Percentiles rank a stretch among this genome's conserved stretches.
Conservation (phyloP, 2,329 filamentous ascomycete genomes). For the Claviceps humidiphila region DNA sequence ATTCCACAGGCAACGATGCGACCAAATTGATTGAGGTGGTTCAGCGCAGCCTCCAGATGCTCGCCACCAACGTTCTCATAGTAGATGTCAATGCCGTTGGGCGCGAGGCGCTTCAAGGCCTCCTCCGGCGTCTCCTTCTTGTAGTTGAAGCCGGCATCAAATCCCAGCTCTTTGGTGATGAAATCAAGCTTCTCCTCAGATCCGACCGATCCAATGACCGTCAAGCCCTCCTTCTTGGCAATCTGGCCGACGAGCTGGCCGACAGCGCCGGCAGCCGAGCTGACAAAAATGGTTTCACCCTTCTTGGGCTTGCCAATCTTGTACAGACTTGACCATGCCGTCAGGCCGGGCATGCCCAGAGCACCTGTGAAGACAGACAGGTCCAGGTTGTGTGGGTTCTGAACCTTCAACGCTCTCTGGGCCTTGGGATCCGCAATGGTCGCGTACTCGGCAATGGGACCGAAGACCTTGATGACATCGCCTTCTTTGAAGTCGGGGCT, state of each 20-base stretch:
- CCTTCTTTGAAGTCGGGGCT: conserved; percentile 48
- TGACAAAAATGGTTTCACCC: conserved; percentile 70
- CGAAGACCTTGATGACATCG: conserved; percentile 46
- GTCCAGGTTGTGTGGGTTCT: conserved; percentile 58
- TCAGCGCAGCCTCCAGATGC: conserved; percentile 33
- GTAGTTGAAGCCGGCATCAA: conserved; percentile 66
- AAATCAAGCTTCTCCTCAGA: conserved; percentile 69
- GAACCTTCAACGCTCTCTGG: conserved; percentile 37
- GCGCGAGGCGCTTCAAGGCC: conserved; percentile 57
- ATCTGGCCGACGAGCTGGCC: conserved; percentile 75
- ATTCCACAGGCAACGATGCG: conserved; percentile 54
- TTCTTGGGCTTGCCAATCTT: conserved; percentile 50
- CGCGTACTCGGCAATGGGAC: conserved; percentile 59
- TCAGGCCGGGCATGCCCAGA: conserved; percentile 48
- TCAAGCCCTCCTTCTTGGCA: conserved; percentile 67
- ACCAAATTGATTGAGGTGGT: conserved; percentile 44
- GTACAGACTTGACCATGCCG: conserved; percentile 56
- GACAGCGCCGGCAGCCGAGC: conserved; percentile 67
- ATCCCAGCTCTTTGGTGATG: conserved; percentile 35
- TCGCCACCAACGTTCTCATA: conserved; percentile 42
- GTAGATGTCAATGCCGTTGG: conserved; percentile 61
- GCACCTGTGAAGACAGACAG: conserved; percentile 57
- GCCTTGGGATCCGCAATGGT: conserved; percentile 33
- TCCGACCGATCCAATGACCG: conserved; percentile 68
- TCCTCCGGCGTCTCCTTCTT: conserved; percentile 63